Evolutionary conservation across 2,329 filamentous ascomycete species (phyloP).

Genomic region (Cladosporium oxysporum): DNA sequence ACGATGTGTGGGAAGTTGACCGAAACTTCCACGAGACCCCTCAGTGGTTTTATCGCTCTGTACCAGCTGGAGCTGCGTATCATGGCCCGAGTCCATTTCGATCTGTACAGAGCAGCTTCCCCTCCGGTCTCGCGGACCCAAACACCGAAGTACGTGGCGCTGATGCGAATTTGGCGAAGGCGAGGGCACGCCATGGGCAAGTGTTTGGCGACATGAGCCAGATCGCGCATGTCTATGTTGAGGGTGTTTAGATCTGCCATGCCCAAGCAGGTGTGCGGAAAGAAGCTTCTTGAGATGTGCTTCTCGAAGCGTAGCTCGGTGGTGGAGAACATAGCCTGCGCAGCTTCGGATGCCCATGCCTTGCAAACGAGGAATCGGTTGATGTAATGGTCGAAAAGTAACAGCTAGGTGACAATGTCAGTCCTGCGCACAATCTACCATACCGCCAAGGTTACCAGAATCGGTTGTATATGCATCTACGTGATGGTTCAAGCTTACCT

Average conservation of each 20-base stretch:
- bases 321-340: not conserved
- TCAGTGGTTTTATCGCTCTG: not conserved
- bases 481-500: not conserved
- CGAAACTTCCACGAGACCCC: not conserved
- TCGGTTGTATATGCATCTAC: too few species aligned
- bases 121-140: not conserved
- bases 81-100: not conserved
- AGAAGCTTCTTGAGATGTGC: not conserved
- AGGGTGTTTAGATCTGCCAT: not conserved
- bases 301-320: not conserved
- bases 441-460: not conserved
- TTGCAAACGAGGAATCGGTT: not conserved
- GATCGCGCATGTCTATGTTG: not conserved
- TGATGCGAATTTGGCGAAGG: not conserved
- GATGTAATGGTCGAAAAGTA: not conserved
- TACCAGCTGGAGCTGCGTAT: not conserved
- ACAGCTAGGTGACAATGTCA: not conserved
- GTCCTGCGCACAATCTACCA: not conserved
- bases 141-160: not conserved
- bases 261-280: not conserved
- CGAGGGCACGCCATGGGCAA: not conserved
- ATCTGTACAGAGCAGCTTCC: not conserved
- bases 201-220: not conserved
- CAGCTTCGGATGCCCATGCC: not conserved
- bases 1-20: not conserved